Percentiles rank a stretch among this genome's conserved stretches.
Evolutionary conservation across 2,329 filamentous ascomycete genomes (phyloP).

Genomic region (Pseudocercospora musae): DNA sequence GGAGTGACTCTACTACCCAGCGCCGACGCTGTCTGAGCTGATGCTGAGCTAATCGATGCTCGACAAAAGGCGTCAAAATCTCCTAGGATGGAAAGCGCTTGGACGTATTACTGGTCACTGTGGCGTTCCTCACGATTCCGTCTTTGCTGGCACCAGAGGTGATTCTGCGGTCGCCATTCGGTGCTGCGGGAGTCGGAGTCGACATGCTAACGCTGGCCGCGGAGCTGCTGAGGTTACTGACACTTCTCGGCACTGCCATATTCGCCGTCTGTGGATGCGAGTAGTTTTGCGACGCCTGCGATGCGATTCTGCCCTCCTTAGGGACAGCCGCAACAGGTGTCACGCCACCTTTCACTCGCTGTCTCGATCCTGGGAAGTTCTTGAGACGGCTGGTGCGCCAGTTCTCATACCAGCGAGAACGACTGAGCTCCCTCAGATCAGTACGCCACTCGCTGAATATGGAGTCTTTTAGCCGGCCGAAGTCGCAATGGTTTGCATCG

Average conservation of each 20-base stretch:
- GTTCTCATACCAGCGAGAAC: slow-evolving; percentile 91
- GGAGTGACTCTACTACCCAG: background rate
- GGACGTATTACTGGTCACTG: background rate
- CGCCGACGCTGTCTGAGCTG: background rate
- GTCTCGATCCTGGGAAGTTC: slow-evolving; percentile 28
- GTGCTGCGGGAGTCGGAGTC: background rate
- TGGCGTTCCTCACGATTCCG: background rate
- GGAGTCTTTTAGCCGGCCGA: slow-evolving; percentile 80
- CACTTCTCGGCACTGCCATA: slow-evolving; percentile 17
- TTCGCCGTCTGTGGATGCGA: slow-evolving; percentile 7
- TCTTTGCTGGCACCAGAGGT: background rate
- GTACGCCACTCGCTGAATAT: slow-evolving; percentile 92
- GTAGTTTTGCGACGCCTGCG: slow-evolving; percentile 12
- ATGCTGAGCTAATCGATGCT: background rate
- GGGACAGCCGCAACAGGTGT: slow-evolving; percentile 35
- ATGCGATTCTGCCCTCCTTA: slow-evolving; percentile 28
- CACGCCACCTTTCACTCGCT: slow-evolving; percentile 34
- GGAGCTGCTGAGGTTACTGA: slow-evolving; percentile 10
- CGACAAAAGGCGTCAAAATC: background rate
- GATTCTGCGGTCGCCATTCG: background rate
- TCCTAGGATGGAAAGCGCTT: background rate
- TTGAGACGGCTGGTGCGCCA: slow-evolving; percentile 69
- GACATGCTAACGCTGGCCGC: background rate
- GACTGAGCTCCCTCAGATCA: slow-evolving; percentile 84
- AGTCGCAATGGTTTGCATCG: slow-evolving; percentile 89